phyloP scores from a whole-genome alignment of 2,329 filamentous ascomycete genomes.

The Paradendryphiella salina region DNA sequence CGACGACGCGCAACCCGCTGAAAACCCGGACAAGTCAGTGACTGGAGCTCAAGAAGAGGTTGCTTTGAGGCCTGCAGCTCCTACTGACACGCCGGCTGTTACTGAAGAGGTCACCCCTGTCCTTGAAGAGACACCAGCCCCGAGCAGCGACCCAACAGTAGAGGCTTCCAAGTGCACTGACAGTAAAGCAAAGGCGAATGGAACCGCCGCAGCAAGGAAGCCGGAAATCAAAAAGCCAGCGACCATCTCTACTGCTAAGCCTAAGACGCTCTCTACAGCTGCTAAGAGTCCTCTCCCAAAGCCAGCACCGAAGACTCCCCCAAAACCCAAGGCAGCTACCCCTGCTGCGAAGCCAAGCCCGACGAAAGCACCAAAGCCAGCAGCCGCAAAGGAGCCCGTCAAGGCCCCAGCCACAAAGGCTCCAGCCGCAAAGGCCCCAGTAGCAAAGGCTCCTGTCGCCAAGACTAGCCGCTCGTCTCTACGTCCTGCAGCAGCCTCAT shows the following conservation, averaged over 20 bases:
- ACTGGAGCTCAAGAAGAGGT: constrained; percentile 50
- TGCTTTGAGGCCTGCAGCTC: constrained; percentile 47
- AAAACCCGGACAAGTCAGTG: constrained; percentile 52
- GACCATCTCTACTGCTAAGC: constrained; percentile 40
- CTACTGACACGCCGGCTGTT: constrained; percentile 41
- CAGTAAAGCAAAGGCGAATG: constrained; percentile 24
- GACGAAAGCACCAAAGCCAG: constrained; percentile 27
- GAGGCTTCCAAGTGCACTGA: constrained; percentile 3
- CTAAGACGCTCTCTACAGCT: constrained; percentile 25
- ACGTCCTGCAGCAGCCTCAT: constrained; percentile 26
- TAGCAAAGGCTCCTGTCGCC: constrained; percentile 17
- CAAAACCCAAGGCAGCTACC: constrained; percentile 27
- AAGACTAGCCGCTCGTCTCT: constrained; percentile 38
- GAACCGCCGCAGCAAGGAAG: constrained; percentile 11
- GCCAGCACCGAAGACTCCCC: constrained; percentile 36
- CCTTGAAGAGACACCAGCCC: neutral
- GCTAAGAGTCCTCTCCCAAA: constrained; percentile 42
- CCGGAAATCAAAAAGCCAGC: constrained; percentile 38
- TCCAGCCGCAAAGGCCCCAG: constrained; percentile 4
- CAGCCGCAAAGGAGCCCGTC: constrained; percentile 26
- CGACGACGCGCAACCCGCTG: neutral
- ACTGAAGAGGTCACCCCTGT: constrained; percentile 47
- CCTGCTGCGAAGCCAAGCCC: constrained; percentile 29
- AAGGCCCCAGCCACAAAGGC: constrained; percentile 23
- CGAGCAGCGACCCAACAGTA: too few relatives aligned